Conservation (phyloP, 768 basidiomycete genomes). For the Mycena maculata region DNA sequence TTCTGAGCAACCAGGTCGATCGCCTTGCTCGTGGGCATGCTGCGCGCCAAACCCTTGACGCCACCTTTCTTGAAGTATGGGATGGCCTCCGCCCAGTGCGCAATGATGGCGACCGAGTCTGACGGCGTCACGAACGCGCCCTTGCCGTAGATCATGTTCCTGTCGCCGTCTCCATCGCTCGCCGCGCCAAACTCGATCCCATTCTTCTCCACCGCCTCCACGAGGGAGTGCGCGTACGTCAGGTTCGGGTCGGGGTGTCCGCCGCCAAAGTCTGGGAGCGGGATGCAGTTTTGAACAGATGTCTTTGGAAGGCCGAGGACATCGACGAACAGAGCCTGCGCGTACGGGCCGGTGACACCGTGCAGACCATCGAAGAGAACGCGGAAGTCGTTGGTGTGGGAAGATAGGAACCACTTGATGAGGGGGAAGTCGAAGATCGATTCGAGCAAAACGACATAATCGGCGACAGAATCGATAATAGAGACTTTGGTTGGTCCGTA, state of each 20-base stretch:
- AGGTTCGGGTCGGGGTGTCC: conserved; percentile 99
- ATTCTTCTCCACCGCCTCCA: conserved; percentile 89
- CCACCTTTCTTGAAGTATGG: conserved; percentile 94
- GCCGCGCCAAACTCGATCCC: conserved; percentile 95
- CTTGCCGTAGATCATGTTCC: conserved; percentile 99
- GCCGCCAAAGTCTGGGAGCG: conserved; percentile 96
- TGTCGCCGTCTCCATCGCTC: conserved; percentile 96
- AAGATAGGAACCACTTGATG: conserved; percentile 88
- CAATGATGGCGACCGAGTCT: conserved; percentile 98
- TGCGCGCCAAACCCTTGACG: conserved; percentile 94
- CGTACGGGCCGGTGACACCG: conserved; percentile 98
- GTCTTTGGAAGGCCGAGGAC: conserved; percentile 82
- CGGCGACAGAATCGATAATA: conserved; percentile 93
- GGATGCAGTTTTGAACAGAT: conserved; percentile 90
- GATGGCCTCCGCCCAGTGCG: conserved; percentile 93
- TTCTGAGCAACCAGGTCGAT: conserved; percentile 96
- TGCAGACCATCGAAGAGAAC: conserved; percentile 96
- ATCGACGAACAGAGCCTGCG: conserved; percentile 85
- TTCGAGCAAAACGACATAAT: conserved; percentile 87
- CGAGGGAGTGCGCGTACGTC: conserved; percentile 95
- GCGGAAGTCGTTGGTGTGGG: conserved; percentile 75
- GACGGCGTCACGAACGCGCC: conserved; percentile 98
- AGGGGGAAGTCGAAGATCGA: conserved; percentile 94
- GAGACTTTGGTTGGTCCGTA: conserved; percentile 88
- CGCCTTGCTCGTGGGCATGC: conserved; percentile 98